These are phyloP conservation scores for Physcomitrium patens DNA, from an alignment of 225 moss, liverwort and hornwort species.

Conservation along the genomic window DNA sequence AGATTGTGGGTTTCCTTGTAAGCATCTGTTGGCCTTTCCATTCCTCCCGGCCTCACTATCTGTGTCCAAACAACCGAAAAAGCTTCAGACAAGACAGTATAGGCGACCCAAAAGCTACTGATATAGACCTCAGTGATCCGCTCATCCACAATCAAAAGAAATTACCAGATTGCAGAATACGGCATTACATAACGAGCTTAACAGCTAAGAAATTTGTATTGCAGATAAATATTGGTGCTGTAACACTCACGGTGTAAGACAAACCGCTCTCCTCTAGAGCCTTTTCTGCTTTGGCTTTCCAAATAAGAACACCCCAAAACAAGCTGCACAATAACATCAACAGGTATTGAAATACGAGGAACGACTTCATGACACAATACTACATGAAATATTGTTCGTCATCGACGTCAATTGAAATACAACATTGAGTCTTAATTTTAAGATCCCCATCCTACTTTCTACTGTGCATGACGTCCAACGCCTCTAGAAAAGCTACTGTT, in stretches of 20 bases:
- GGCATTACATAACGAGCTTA: neutral
- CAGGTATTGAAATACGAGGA: neutral
- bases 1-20: conserved; percentile 92
- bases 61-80: conserved; percentile 39
- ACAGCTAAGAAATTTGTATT: neutral
- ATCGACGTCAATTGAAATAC: neutral
- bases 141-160: neutral
- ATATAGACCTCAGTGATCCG: neutral
- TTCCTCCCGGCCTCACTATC: conserved; percentile 95
- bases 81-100: neutral
- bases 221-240: conserved; percentile 5
- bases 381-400: neutral
- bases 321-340: conserved; percentile 53
- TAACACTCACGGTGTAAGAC: conserved; percentile 67
- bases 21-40: conserved; percentile 88
- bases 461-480: neutral
- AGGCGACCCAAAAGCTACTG: neutral
- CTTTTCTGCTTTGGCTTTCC: conserved; percentile 94
- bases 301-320: conserved; percentile 90
- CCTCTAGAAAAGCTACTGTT: neutral
- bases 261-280: conserved; percentile 74
- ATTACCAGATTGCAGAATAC: neutral
- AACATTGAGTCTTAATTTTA: neutral
- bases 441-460: conserved; percentile 13
- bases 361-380: neutral